These are phyloP conservation scores for Blastobotrys attinorum DNA, from an alignment of 805 yeast genomes.

Conservation along the genomic window DNA sequence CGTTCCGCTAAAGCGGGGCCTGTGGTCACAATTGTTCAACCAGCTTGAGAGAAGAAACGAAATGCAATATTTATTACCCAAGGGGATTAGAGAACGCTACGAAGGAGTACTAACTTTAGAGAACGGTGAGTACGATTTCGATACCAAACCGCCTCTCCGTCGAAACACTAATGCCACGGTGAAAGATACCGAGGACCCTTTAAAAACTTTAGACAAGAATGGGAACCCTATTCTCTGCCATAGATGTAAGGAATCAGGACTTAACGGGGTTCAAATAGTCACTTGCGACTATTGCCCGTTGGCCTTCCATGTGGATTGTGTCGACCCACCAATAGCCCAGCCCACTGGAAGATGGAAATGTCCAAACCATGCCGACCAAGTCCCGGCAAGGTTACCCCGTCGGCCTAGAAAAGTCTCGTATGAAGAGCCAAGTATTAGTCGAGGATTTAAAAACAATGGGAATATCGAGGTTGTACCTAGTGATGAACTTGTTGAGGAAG, in stretches of 20 bases:
- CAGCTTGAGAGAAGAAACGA: conserved; percentile 55
- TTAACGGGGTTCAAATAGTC: conserved; percentile 47
- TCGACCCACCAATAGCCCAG: conserved; percentile 69
- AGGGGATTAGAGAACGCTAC: conserved; percentile 57
- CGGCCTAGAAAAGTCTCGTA: conserved; percentile 43
- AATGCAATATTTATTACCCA: conserved; percentile 61
- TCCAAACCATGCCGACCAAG: conserved; percentile 65
- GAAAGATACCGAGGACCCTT: conserved; percentile 14
- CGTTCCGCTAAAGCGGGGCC: conserved; percentile 27
- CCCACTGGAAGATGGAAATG: conserved; percentile 83
- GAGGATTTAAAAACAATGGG: conserved; percentile 49
- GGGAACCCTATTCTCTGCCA: conserved; percentile 69
- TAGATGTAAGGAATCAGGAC: conserved; percentile 65
- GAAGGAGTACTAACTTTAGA: conserved; percentile 61
- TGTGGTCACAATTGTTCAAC: conserved; percentile 53
- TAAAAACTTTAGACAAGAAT: conserved; percentile 48
- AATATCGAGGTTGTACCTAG: conserved; percentile 46
- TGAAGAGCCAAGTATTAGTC: conserved; percentile 46
- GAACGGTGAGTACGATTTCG: conserved; percentile 65
- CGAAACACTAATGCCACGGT: conserved; percentile 5
- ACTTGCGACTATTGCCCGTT: conserved; percentile 79
- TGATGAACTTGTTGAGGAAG: conserved; percentile 32
- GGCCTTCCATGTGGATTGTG: conserved; percentile 85
- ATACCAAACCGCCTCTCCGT: conserved; percentile 44
- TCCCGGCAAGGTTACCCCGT: conserved; percentile 17